Evolutionary conservation across 177 flowering plant species (phyloP).

Genomic region (Vitis hybrid): DNA sequence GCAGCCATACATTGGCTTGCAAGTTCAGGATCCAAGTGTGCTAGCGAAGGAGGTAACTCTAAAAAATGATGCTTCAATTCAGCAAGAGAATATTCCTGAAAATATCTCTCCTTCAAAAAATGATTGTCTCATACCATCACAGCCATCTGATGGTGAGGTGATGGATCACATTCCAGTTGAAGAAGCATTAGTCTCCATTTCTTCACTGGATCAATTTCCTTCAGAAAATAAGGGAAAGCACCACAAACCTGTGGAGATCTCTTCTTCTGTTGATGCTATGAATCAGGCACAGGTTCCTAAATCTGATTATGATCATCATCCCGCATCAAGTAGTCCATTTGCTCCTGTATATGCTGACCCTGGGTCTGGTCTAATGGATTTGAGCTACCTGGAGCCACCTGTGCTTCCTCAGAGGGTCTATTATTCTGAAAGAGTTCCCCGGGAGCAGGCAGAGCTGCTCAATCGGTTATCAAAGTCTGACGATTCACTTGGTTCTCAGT

Average conservation of each 20-base stretch:
- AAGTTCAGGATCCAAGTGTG: conserved; percentile 22
- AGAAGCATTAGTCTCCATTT: conserved; percentile 21
- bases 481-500: conserved; percentile 75
- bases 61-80: conserved; percentile 30
- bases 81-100: conserved; percentile 28
- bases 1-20: conserved; percentile 24
- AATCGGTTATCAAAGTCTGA: conserved; percentile 87
- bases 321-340: conserved; percentile 24
- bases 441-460: conserved; percentile 64
- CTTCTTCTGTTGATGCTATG: conserved; percentile 23
- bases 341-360: conserved; percentile 33
- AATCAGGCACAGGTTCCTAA: conserved; percentile 24
- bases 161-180: conserved; percentile 23
- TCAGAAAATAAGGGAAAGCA: conserved; percentile 30
- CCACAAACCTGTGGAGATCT: conserved; percentile 27
- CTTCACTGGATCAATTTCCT: conserved; percentile 27
- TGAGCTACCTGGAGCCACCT: conserved; percentile 49
- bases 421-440: conserved; percentile 71
- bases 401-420: conserved; percentile 54
- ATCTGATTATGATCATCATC: conserved; percentile 23
- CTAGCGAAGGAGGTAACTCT: conserved; percentile 27
- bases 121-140: conserved; percentile 22
- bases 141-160: conserved; percentile 27
- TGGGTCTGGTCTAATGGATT: conserved; percentile 39
- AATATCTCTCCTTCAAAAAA: conserved; percentile 24